Evolutionary conservation across 2,329 filamentous ascomycete genomes (phyloP).

Genomic region (Aspergillus nomiae): DNA sequence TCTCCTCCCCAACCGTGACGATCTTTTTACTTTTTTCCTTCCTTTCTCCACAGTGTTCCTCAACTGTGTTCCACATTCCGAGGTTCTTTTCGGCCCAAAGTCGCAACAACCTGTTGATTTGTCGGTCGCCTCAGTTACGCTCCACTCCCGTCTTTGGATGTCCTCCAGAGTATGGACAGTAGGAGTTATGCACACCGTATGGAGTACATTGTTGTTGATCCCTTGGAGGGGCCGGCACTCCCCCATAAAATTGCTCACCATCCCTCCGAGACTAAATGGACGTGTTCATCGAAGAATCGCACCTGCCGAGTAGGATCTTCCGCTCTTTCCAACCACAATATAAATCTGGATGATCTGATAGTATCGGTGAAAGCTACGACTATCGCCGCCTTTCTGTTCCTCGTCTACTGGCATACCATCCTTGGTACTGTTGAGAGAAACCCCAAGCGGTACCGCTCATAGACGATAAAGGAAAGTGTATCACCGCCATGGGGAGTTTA

Average conservation of each 20-base stretch:
- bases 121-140: not conserved
- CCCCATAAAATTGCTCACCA: not conserved
- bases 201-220: not conserved
- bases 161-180: too few relatives aligned
- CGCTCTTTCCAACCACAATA: not conserved
- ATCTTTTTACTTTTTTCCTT: not conserved
- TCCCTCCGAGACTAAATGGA: not conserved
- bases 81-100: not conserved
- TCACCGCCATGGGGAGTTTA: slow-evolving; percentile 22
- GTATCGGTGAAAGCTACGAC: not conserved
- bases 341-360: not conserved
- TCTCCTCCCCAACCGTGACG: not conserved
- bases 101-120: not conserved
- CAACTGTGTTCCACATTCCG: not conserved
- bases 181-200: not conserved
- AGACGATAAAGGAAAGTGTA: not conserved
- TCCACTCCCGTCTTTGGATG: not conserved
- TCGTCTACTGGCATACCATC: not conserved
- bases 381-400: not conserved
- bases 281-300: not conserved
- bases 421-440: not conserved
- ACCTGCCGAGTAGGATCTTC: not conserved
- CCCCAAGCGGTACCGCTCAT: not conserved
- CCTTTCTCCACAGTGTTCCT: not conserved
- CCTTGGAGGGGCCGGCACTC: not conserved